Evolutionary conservation across 164 flowering plant species (phyloP).

Genomic region (Nymphaea colorata): DNA sequence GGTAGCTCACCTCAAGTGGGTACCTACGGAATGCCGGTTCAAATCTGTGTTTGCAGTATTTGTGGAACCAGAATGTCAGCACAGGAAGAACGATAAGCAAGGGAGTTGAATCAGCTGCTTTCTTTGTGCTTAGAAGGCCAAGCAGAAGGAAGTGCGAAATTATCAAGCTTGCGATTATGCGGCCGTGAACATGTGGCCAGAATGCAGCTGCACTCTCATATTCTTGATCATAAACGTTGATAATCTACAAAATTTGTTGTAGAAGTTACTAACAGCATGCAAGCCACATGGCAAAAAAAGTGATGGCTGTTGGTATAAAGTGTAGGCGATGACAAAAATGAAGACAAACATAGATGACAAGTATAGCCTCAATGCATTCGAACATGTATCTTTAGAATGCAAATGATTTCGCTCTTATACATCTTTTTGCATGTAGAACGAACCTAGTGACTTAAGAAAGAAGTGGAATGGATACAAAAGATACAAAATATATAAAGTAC

Average conservation of each 20-base stretch:
- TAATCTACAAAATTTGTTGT: conserved; percentile 30
- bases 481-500: no score
- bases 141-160: conserved; percentile 80
- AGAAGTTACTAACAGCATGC: not conserved
- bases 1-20: conserved; percentile 70
- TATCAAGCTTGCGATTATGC: conserved; percentile 71
- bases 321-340: not conserved
- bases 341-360: not conserved
- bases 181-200: conserved; percentile 95
- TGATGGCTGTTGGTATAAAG: not conserved
- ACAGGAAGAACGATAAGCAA: conserved; percentile 63
- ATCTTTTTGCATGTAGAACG: no score
- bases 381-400: no score
- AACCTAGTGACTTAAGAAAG: no score
- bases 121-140: conserved; percentile 84
- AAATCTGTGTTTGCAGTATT: conserved; percentile 81
- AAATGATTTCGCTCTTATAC: no score
- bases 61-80: conserved; percentile 68
- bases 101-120: conserved; percentile 89
- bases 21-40: conserved; percentile 89
- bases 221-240: conserved; percentile 82
- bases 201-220: conserved; percentile 93
- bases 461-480: no score
- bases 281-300: not conserved
- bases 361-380: not conserved